Evolutionary conservation across 2,329 filamentous ascomycete genomes (phyloP), one percentile per base, ranked within the genome.

Genomic region (Penicillium sclerotiorum): DNA sequence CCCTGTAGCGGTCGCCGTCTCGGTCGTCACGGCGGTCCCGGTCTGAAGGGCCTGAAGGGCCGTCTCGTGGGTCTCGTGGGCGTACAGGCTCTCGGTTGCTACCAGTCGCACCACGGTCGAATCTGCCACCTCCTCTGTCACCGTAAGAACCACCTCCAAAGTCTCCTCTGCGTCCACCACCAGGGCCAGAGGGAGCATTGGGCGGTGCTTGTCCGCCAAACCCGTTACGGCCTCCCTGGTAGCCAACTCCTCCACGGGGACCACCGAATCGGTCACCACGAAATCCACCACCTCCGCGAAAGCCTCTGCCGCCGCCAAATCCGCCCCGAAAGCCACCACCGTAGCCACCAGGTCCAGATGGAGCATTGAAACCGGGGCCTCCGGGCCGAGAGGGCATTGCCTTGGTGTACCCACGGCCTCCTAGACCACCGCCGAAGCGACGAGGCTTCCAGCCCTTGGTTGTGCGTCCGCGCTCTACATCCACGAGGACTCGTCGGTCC

Each of bases 381-480:
- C 81, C 82, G 42, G 80, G 80, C 18, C 81, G 76, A 74, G 20
- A 80, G 79, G 36, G 80, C 73, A 35, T 76, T 78, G 54, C 84
- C 73, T 93, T 95, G 49, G 93, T 97, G 73, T 97, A 97, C 57
- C 90, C 89, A 63, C 94, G 86, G 38, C 93, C 93, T 55, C 94
- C 94, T 2, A 96, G 83, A 39, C 94, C 94, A 58, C 94, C 94
- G 50, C 93, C 94, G 45, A 95, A 87, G 57, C 94, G 87, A 60
- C 89, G 87, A 54, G 94, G 94, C 66, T 89, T 88, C 94, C 94
- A 99, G 41, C 88, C 90, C 66, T 89, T 89, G 33, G 96, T 90
- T 25, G 94, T 97, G 61, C 94, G 88, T 60, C 94, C 94, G 66
- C 94, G 87, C 75, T 99, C 94, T 53, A 97, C 93, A 69, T 99